A percentile compares a stretch with the other conserved stretches of the same genome.
These are phyloP conservation scores for Asclepias syriaca DNA, from an alignment of 257 asterid genomes.

Conservation along the genomic window DNA sequence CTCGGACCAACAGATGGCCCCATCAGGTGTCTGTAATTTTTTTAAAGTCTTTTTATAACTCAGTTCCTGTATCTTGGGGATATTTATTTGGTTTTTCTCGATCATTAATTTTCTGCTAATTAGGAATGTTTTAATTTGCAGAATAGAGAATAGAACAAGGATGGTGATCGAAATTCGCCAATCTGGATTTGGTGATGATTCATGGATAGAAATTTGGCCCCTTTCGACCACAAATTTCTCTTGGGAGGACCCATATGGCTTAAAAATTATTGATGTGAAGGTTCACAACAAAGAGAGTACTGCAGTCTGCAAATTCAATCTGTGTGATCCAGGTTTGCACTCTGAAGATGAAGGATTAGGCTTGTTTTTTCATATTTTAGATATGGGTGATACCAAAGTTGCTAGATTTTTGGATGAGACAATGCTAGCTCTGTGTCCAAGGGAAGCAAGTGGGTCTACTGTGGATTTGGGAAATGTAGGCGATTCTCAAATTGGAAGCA, in stretches of 20 bases:
- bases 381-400: conserved; percentile 61
- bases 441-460: conserved; percentile 36
- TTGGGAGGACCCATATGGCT: conserved; percentile 92
- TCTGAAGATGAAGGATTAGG: conserved; percentile 45
- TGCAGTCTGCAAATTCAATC: conserved; percentile 46
- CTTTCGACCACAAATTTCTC: conserved; percentile 71
- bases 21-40: conserved; percentile 48
- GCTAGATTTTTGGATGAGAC: conserved; percentile 58
- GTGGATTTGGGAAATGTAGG: conserved; percentile 48
- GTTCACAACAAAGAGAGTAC: conserved; percentile 32
- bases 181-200: conserved; percentile 78
- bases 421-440: conserved; percentile 29
- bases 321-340: conserved; percentile 55
- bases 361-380: conserved; percentile 60
- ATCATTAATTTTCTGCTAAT: background rate
- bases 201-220: conserved; percentile 66
- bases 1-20: conserved; percentile 83
- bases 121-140: conserved; percentile 29
- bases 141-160: conserved; percentile 85
- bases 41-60: background rate
- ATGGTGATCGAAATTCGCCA: conserved; percentile 60
- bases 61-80: background rate
- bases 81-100: conserved; percentile 1
- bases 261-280: conserved; percentile 58
- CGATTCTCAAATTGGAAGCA: conserved; percentile 44